Evolutionary conservation across 208 protist species (phyloP).

Genomic region (Novymonas esmeraldas): DNA sequence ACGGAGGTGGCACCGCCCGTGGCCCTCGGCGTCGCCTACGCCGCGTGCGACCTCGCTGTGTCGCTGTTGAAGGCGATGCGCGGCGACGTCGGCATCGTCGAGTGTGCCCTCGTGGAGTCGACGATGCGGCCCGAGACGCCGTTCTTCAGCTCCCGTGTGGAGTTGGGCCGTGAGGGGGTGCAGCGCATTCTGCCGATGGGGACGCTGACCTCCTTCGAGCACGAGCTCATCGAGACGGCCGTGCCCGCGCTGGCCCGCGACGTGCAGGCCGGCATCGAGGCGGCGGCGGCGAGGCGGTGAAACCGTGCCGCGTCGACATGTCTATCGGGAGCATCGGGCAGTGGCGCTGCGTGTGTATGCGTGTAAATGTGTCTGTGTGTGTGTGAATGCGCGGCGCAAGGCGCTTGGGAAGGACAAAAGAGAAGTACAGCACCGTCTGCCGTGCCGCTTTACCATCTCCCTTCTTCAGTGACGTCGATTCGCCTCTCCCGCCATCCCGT

Average conservation of each 20-base stretch:
- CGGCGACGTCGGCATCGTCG: conserved; percentile 77
- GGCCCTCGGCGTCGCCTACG: conserved; percentile 65
- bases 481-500: too few species aligned
- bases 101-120: conserved; percentile 84
- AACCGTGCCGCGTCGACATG: conserved; percentile 5
- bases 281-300: conserved; percentile 18
- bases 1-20: conserved; percentile 38
- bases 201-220: conserved; percentile 59
- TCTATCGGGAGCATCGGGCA: too few species aligned
- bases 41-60: conserved; percentile 62
- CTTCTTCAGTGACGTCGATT: too few species aligned
- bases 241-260: conserved; percentile 77
- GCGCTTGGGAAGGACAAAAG: too few species aligned
- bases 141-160: conserved; percentile 88
- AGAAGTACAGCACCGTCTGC: too few species aligned
- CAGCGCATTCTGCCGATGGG: conserved; percentile 68
- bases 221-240: conserved; percentile 74
- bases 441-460: too few species aligned
- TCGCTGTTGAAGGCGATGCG: conserved; percentile 79
- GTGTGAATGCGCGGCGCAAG: not conserved
- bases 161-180: conserved; percentile 83
- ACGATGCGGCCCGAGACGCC: conserved; percentile 60
- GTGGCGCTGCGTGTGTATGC: too few species aligned
- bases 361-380: not conserved
- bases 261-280: conserved; percentile 76